phyloP scores from a whole-genome alignment of 148 eudicot genomes.

The Amaranthus hypochondriacus region DNA sequence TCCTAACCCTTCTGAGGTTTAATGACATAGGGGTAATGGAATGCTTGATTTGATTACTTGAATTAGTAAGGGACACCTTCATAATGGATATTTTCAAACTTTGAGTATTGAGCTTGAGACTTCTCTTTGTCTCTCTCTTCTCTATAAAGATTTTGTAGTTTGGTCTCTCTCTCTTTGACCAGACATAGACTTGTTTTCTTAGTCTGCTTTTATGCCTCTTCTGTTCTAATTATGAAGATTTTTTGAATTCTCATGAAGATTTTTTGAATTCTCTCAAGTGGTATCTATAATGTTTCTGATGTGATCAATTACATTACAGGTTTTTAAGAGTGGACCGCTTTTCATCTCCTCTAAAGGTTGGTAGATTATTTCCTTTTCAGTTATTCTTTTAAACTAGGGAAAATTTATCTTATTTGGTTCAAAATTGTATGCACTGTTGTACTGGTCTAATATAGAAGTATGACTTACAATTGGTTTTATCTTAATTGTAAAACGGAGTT shows the following conservation, averaged over 20 bases:
- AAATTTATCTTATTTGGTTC: slow-evolving; percentile 2
- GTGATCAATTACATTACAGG: slow-evolving; percentile 40
- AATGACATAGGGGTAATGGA: too few species aligned
- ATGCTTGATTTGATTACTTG: too few species aligned
- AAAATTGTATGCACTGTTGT: background rate
- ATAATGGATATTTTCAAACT: too few species aligned
- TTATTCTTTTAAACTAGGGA: background rate
- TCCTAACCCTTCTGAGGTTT: too few species aligned
- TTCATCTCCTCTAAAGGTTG: slow-evolving; percentile 97
- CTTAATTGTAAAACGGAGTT: background rate
- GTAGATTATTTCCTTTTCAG: slow-evolving; percentile 14
- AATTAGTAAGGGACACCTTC: too few species aligned
- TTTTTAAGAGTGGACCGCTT: slow-evolving; percentile 93
- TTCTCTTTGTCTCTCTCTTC: background rate
- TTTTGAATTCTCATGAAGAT: slow-evolving; percentile 16
- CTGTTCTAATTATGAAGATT: slow-evolving; percentile 14
- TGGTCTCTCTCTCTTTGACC: background rate
- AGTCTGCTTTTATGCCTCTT: background rate
- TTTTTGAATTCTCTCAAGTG: background rate
- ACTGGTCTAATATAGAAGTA: background rate
- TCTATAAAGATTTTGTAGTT: too few species aligned
- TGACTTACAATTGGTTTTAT: background rate
- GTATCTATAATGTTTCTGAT: slow-evolving; percentile 11
- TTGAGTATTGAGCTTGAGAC: background rate
- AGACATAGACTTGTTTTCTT: background rate